phyloP scores from a whole-genome alignment of 257 asterid genomes.

The Primulina huaijiensis region DNA sequence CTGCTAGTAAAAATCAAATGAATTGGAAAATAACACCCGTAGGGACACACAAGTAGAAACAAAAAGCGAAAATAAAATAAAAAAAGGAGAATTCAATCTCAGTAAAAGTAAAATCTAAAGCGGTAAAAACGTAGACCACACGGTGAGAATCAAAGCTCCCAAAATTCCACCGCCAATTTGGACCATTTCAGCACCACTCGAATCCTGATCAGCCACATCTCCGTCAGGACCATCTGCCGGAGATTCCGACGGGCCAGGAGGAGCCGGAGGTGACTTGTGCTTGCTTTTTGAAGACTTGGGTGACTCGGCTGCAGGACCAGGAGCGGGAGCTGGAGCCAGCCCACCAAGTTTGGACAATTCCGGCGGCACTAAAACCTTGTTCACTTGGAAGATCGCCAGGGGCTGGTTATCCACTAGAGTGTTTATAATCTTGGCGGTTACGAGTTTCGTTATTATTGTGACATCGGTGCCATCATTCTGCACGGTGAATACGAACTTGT shows the following conservation, averaged over 20 bases:
- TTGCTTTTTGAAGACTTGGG: slow-evolving; percentile 37
- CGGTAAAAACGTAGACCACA: slow-evolving; percentile 28
- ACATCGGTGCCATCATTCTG: slow-evolving; percentile 62
- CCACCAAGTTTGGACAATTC: slow-evolving; percentile 45
- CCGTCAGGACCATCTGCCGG: slow-evolving; percentile 52
- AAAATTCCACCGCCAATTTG: slow-evolving; percentile 28
- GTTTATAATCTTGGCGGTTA: slow-evolving; percentile 45
- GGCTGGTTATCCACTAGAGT: slow-evolving; percentile 50
- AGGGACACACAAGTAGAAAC: background rate
- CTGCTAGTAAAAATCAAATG: background rate
- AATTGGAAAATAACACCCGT: background rate
- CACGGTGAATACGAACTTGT: slow-evolving; percentile 36
- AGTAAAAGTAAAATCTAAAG: slow-evolving; percentile 12
- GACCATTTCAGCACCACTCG: slow-evolving; percentile 37
- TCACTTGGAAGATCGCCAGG: slow-evolving; percentile 40
- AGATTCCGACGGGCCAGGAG: slow-evolving; percentile 32
- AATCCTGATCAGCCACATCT: slow-evolving; percentile 41
- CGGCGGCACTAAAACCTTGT: slow-evolving; percentile 47
- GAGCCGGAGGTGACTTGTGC: slow-evolving; percentile 49
- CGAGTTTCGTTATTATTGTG: slow-evolving; percentile 42
- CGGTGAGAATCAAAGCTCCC: slow-evolving; percentile 28
- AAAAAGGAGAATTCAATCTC: background rate
- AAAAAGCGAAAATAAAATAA: too few species aligned
- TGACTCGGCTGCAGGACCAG: slow-evolving; percentile 44
- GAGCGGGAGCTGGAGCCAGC: slow-evolving; percentile 55